phyloP scores from a whole-genome alignment of 495 filamentous ascomycete genomes.

The Penicillium verhagenii region DNA sequence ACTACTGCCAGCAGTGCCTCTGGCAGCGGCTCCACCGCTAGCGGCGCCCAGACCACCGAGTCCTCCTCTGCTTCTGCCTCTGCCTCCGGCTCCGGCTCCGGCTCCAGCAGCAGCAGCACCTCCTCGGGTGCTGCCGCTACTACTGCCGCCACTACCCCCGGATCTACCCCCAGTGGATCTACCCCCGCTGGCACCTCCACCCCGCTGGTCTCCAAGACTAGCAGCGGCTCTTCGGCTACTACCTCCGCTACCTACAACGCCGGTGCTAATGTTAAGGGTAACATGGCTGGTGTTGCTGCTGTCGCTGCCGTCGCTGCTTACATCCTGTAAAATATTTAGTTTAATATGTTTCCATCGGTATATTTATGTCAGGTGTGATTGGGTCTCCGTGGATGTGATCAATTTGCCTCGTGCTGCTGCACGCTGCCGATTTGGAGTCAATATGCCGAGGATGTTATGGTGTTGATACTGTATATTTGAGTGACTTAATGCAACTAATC shows the following conservation, averaged over 20 bases:
- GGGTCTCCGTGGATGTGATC: neutral
- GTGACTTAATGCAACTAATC: neutral
- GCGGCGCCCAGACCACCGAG: slow-evolving; percentile 8
- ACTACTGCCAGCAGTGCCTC: slow-evolving; percentile 4
- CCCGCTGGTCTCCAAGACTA: slow-evolving; percentile 7
- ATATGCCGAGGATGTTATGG: neutral
- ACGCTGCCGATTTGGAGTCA: neutral
- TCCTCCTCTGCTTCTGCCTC: slow-evolving; percentile 10
- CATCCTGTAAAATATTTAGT: slow-evolving; percentile 26
- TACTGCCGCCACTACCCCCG: slow-evolving; percentile 8
- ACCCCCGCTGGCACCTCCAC: slow-evolving; percentile 11
- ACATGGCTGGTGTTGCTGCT: slow-evolving; percentile 31
- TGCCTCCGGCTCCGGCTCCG: neutral
- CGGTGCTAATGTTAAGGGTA: slow-evolving; percentile 24
- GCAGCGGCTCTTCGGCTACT: slow-evolving; percentile 2
- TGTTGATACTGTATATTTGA: neutral
- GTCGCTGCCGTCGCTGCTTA: slow-evolving; percentile 31
- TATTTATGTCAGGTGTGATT: neutral
- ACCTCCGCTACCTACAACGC: slow-evolving; percentile 26
- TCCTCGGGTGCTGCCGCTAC: neutral
- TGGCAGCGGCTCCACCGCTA: slow-evolving; percentile 7
- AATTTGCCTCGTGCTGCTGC: neutral
- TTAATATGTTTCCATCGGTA: neutral
- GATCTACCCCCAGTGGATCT: neutral
- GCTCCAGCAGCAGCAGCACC: neutral